A percentile compares a stretch with the other conserved stretches of the same genome.
phyloP scores from a whole-genome alignment of 305 asterid genomes.

The Fraxinus ornus region DNA sequence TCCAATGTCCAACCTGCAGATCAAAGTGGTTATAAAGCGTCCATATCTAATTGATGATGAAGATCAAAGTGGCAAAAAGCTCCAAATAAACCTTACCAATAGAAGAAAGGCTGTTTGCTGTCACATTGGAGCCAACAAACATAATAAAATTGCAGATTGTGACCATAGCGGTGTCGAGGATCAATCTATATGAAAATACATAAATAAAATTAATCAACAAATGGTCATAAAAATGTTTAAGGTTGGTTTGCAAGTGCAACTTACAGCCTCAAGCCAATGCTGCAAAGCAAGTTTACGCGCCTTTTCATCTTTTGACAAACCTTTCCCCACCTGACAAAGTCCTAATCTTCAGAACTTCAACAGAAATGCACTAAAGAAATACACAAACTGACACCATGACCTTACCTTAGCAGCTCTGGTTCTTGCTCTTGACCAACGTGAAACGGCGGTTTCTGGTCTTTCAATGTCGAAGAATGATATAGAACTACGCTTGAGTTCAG shows the following conservation, averaged over 20 bases:
- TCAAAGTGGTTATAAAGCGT: not conserved
- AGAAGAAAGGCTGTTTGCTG: conserved; percentile 69
- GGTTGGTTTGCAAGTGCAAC: conserved; percentile 11
- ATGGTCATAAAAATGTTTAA: not conserved
- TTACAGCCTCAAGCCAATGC: conserved; percentile 88
- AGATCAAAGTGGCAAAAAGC: conserved; percentile 1
- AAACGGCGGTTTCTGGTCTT: conserved; percentile 72
- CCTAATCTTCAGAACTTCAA: not conserved
- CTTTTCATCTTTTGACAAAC: conserved; percentile 58
- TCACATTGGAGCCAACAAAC: conserved; percentile 54
- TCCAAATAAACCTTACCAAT: conserved; percentile 47
- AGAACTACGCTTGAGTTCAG: conserved; percentile 68
- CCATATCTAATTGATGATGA: not conserved
- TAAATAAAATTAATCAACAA: not conserved
- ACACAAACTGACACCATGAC: not conserved
- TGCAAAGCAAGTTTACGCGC: conserved; percentile 72
- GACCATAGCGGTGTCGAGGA: conserved; percentile 80
- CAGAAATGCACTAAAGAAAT: not conserved
- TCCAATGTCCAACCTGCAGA: conserved; percentile 66
- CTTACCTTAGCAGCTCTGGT: conserved; percentile 71
- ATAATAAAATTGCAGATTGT: conserved; percentile 64
- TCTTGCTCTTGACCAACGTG: conserved; percentile 85
- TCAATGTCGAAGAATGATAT: conserved; percentile 74
- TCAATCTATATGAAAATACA: conserved; percentile 46
- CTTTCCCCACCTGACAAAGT: conserved; percentile 63